These are phyloP conservation scores for Setomelanomma holmii DNA, from an alignment of 2,329 filamentous ascomycete species.

Conservation along the genomic window DNA sequence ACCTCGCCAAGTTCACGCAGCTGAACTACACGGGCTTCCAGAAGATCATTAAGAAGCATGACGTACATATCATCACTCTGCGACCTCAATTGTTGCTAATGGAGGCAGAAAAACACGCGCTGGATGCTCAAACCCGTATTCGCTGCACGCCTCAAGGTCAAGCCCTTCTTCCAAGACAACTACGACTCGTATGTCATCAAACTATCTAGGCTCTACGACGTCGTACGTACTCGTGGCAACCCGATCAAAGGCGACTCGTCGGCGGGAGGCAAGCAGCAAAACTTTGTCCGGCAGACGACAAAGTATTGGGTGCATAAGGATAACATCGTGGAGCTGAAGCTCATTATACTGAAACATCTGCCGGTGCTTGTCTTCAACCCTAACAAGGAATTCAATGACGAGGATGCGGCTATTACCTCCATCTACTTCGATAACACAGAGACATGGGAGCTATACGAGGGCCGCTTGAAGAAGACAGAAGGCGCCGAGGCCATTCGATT, in stretches of 20 bases:
- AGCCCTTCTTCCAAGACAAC: slow-evolving; percentile 98
- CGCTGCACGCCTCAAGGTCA: slow-evolving; percentile 89
- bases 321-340: slow-evolving; percentile 97
- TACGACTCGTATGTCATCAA: slow-evolving; percentile 96
- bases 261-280: slow-evolving; percentile 90
- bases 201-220: slow-evolving; percentile 92
- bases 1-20: slow-evolving; percentile 97
- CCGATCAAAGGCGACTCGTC: slow-evolving; percentile 90
- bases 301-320: slow-evolving; percentile 99
- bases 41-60: slow-evolving; percentile 99
- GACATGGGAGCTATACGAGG: slow-evolving; percentile 92
- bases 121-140: slow-evolving; percentile 97
- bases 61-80: slow-evolving; percentile 64
- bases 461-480: slow-evolving; percentile 95
- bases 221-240: slow-evolving; percentile 90
- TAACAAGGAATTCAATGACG: slow-evolving; percentile 91
- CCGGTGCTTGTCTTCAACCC: slow-evolving; percentile 97
- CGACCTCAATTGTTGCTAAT: slow-evolving; percentile 25
- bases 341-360: slow-evolving; percentile 96
- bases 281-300: slow-evolving; percentile 94
- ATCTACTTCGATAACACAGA: slow-evolving; percentile 98
- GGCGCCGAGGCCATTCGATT: slow-evolving; percentile 95
- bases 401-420: slow-evolving; percentile 94
- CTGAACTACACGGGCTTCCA: slow-evolving; percentile 99
- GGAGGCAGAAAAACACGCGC: slow-evolving; percentile 80